A percentile compares a stretch with the other conserved stretches of the same genome.
Evolutionary conservation across 208 protist genomes (phyloP).

Genomic region (Polymyxa betae): DNA sequence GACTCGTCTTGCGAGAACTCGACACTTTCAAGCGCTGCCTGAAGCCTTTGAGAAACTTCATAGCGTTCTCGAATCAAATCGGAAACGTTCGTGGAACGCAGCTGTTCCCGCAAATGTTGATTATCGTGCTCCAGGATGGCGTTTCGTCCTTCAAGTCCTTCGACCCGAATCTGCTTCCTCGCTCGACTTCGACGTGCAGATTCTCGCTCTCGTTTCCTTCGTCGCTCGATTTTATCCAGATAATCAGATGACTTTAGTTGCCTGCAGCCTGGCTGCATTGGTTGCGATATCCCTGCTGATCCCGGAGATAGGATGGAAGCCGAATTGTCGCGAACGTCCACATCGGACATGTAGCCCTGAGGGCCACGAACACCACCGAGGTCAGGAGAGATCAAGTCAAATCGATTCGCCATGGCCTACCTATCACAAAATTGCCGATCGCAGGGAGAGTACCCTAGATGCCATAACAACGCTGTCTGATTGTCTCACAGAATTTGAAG

Average conservation of each 20-base stretch:
- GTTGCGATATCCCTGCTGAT: background rate
- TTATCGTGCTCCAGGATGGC: conserved; percentile 5
- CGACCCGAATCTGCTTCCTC: background rate
- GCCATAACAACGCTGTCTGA: too few species aligned
- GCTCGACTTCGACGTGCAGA: background rate
- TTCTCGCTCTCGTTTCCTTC: background rate
- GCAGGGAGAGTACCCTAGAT: too few species aligned
- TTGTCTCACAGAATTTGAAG: too few species aligned
- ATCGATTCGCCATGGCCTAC: background rate
- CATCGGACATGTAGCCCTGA: background rate
- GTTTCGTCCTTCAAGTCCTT: background rate
- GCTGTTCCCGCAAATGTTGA: background rate
- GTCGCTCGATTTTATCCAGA: background rate
- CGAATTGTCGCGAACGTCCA: background rate
- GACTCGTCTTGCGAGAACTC: too few species aligned
- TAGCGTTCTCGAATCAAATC: background rate
- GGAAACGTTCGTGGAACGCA: background rate
- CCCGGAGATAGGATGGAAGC: background rate
- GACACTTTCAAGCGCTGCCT: background rate
- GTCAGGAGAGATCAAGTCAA: background rate
- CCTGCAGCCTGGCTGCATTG: too few species aligned
- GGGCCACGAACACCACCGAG: background rate
- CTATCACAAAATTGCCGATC: too few species aligned
- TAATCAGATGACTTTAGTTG: too few species aligned
- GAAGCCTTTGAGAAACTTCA: background rate